Conservation (phyloP, 345 rosid species). For the Lepidium didymum region DNA sequence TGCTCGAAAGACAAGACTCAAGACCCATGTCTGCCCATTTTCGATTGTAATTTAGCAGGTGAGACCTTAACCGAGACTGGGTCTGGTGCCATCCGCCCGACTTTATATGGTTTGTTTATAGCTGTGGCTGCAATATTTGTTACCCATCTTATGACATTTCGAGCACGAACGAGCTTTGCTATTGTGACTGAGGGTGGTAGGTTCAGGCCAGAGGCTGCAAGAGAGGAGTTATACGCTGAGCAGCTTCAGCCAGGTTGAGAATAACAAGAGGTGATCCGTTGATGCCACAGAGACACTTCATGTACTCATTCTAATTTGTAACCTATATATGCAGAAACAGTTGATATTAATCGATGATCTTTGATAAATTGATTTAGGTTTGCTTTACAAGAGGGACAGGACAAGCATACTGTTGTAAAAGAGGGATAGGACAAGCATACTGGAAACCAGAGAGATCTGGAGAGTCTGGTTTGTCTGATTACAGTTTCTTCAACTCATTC, state of each 20-base stretch:
- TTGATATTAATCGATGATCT: not conserved
- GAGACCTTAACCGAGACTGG: slow-evolving; percentile 60
- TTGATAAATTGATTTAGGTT: not conserved
- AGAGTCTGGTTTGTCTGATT: not conserved
- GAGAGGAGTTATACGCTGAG: slow-evolving; percentile 37
- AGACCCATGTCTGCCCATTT: slow-evolving; percentile 45
- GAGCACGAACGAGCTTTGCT: slow-evolving; percentile 46
- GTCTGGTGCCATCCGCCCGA: slow-evolving; percentile 71
- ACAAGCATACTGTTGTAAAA: too few species aligned
- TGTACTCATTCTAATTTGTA: slow-evolving; percentile 45
- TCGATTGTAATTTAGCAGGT: slow-evolving; percentile 50
- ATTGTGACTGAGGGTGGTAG: slow-evolving; percentile 87
- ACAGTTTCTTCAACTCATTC: not conserved
- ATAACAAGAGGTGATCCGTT: slow-evolving; percentile 70
- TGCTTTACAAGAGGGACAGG: not conserved
- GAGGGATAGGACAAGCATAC: too few species aligned
- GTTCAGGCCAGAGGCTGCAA: slow-evolving; percentile 60
- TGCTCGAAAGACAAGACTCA: slow-evolving; percentile 42
- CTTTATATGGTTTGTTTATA: slow-evolving; percentile 48
- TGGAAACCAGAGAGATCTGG: not conserved
- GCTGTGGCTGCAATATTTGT: slow-evolving; percentile 42
- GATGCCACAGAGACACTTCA: slow-evolving; percentile 80
- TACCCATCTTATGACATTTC: slow-evolving; percentile 49
- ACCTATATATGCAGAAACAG: slow-evolving; percentile 36
- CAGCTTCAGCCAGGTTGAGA: slow-evolving; percentile 66